Base-by-base conservation (phyloP, 2,329 filamentous ascomycete species). In the Ascochyta fabae region DNA sequence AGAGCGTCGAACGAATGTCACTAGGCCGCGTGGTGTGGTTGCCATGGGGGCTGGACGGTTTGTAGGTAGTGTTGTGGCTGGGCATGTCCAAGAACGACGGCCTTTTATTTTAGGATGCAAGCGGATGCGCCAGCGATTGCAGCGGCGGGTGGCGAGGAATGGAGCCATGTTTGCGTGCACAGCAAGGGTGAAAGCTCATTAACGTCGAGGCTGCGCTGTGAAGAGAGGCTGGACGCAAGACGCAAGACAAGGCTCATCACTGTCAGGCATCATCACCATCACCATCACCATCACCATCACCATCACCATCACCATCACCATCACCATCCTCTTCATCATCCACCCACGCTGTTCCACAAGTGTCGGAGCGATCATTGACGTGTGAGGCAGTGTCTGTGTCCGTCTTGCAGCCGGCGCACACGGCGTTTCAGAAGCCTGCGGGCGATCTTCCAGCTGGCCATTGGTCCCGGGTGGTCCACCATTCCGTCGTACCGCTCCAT, bases 401-500 rank as follows among this genome's bases (percentile, higher is more conserved):
- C 22, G 29, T 44, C 22, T 35, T 34, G 16, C 41, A 23, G 16
- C 19, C 27, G 46, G 46, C 46, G 46, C 31, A 16, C 35, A 29
- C 19, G 6, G 38, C 53, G 53, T 56, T 51, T 56, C 53, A 56
- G 47, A 42, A 33, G 42, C 53, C 27, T 34, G 53, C 26, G 26
- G 42, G 29, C 53, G 53, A 56, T 56, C 42, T 6, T 22, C 19
- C 33, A 29, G 24, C 3, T 6, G 8, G 36, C 16, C 13, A 56
- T 50, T 50, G 53, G 50, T 12, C 24, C 47, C 50, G 31, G 42
- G 36, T 27, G 42, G 42, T 27, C n/a, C 38, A 42, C 53, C 41
- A 23, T 46, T 36, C 42, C 53, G 53, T 40, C 24, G 36, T 16
- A 41, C 42, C 40, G 49, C 29, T 39, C 35, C 16, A 55, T 56